These are phyloP conservation scores for Umbelopsis vinacea DNA, from an alignment of 192 early-diverging fungal genomes.

Conservation along the genomic window DNA sequence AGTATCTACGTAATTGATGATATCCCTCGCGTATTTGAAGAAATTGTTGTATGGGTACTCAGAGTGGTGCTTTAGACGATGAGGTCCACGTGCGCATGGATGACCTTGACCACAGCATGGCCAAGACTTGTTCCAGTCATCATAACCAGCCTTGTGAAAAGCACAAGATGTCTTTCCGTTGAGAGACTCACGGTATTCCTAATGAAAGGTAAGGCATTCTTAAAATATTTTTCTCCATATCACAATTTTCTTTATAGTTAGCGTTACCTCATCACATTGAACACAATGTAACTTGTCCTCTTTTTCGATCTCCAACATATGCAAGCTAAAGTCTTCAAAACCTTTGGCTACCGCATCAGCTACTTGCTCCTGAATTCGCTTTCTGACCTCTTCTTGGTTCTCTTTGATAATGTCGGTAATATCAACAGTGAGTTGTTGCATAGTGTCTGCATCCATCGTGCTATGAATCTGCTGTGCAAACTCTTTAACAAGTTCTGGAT, in stretches of 20 bases:
- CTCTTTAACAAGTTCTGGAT: conserved; percentile 41
- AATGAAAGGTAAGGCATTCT: no score
- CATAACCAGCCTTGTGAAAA: conserved; percentile 35
- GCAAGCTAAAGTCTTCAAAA: conserved; percentile 38
- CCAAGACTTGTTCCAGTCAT: conserved; percentile 25
- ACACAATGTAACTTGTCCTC: conserved; percentile 43
- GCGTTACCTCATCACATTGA: conserved; percentile 38
- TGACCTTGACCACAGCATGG: conserved; percentile 42
- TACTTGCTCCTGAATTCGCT: conserved; percentile 36
- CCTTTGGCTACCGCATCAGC: conserved; percentile 39
- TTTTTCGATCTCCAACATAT: conserved; percentile 35
- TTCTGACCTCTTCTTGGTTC: conserved; percentile 37
- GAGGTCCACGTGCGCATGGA: conserved; percentile 32
- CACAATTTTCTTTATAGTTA: background rate
- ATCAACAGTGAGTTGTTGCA: conserved; percentile 44
- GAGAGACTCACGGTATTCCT: conserved; percentile 38
- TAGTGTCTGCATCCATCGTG: conserved; percentile 39
- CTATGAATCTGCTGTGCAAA: conserved; percentile 45
- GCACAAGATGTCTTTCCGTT: conserved; percentile 42
- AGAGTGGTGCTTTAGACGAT: conserved; percentile 40
- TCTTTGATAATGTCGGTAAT: conserved; percentile 44
- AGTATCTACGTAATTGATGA: conserved; percentile 47
- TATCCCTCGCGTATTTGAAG: conserved; percentile 30
- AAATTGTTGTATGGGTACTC: conserved; percentile 45
- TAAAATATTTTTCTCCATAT: no score